phyloP scores from a whole-genome alignment of 169 alveolate genomes.

The Pseudocohnilembus persalinus region DNA sequence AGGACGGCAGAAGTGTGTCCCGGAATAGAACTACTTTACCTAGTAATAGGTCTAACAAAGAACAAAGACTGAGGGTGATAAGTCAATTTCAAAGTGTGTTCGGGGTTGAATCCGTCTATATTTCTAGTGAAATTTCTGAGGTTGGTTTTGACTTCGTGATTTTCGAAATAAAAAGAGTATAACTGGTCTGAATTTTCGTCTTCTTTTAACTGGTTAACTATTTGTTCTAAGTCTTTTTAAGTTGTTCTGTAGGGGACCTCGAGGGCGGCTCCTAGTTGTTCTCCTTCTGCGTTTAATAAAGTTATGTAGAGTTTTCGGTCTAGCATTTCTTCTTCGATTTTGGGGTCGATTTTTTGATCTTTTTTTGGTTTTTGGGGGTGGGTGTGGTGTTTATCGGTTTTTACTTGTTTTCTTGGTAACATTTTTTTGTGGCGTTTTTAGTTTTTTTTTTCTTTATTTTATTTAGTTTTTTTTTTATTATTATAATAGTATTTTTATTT shows the following conservation, averaged over 20 bases:
- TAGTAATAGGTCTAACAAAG: constrained; percentile 78
- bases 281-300: constrained; percentile 15
- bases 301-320: neutral
- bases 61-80: constrained; percentile 82
- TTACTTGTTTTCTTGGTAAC: neutral
- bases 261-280: neutral
- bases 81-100: constrained; percentile 61
- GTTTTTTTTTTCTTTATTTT: no score
- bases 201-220: constrained; percentile 49
- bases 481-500: no score
- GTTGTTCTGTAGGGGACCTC: constrained; percentile 48
- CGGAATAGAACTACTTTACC: constrained; percentile 78
- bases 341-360: neutral
- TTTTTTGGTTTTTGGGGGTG: neutral
- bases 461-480: no score
- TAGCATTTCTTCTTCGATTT: neutral
- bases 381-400: neutral
- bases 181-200: constrained; percentile 51
- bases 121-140: constrained; percentile 48
- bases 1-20: constrained; percentile 81
- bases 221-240: constrained; percentile 50
- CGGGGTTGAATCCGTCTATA: constrained; percentile 57
- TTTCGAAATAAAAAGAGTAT: constrained; percentile 62
- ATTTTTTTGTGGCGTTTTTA: neutral
- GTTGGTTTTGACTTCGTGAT: constrained; percentile 57